Evolutionary conservation across 495 filamentous ascomycete species (phyloP), one percentile per base, ranked within the genome.

Genomic region (Lasiosphaeria miniovina): DNA sequence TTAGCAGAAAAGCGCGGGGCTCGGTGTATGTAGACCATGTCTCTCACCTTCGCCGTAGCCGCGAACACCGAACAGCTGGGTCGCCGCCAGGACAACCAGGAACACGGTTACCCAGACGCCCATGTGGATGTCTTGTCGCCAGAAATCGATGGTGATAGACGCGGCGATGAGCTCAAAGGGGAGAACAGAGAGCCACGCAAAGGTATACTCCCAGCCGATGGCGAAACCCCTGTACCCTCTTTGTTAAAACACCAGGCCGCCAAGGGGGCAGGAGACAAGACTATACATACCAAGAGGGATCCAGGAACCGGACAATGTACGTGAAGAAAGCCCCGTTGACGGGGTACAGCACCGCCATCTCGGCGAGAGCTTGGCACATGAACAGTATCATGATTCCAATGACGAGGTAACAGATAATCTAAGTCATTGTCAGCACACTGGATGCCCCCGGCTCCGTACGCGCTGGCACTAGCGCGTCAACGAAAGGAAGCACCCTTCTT

Each of bases 161-260:
- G 82, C 81, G 54, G 78, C 79, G 31, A 76, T 77, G 5, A 81
- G 68, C 61, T 83, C 81, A 60, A 82, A 80, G 33, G 78, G 78
- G 8, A 83, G 66, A 17, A 81, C 70, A 15, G 74, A 74, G 38
- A 80, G 59, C 86, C 86, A 89, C 31, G 74, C 70, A 35, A 88
- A 75, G 41, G 82, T 80, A 60, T 89, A 90, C 65, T 87, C 79
- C 85, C 86, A 89, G 31, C 90, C 90, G 74, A 92, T 88, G 55
- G 89, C 86, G 65, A 93, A 92, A 15, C 90, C 89, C 73, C 73
- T 75, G 31, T 8, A 46, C 3, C 34, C 35, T 1, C n/a, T 55
- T 55, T 17, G 24, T 24, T 24, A 24, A 24, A 48, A 40, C 17
- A n/a, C 32, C 34, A 57, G 41, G 15, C 36, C n/a, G 41, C 46